These are phyloP conservation scores for Phytopythium ostracodes DNA, from an alignment of 352 stramenopile genomes.

Conservation along the genomic window DNA sequence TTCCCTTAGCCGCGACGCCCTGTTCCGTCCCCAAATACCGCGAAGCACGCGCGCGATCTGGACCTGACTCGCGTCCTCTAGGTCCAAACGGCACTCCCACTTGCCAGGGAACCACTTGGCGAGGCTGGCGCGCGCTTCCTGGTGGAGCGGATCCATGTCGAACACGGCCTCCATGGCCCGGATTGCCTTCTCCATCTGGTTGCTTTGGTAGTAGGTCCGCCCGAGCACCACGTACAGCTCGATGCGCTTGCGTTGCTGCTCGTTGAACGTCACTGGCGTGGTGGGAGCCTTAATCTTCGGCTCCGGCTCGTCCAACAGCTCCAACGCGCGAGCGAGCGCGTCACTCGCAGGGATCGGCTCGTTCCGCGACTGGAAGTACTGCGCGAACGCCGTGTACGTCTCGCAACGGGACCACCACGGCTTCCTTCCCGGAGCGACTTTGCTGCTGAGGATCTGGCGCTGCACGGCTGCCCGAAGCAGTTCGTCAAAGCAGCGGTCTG, in stretches of 20 bases:
- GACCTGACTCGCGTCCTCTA: slow-evolving; percentile 62
- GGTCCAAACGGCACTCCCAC: slow-evolving; percentile 67
- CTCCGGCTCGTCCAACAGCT: slow-evolving; percentile 31
- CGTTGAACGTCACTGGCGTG: background rate
- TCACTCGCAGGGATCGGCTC: slow-evolving; percentile 51
- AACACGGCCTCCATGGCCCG: slow-evolving; percentile 66
- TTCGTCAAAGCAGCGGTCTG: slow-evolving; percentile 48
- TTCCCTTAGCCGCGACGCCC: slow-evolving; percentile 12
- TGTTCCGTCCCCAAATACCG: slow-evolving; percentile 49
- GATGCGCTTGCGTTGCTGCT: slow-evolving; percentile 16
- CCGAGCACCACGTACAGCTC: slow-evolving; percentile 53
- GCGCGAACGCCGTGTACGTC: slow-evolving; percentile 43
- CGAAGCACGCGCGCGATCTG: slow-evolving; percentile 61
- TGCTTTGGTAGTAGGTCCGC: slow-evolving; percentile 63
- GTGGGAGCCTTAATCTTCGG: background rate
- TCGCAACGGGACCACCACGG: slow-evolving; percentile 33
- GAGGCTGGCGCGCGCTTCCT: slow-evolving; percentile 51
- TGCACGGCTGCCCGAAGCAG: slow-evolving; percentile 24
- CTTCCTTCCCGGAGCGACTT: slow-evolving; percentile 24
- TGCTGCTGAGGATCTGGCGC: slow-evolving; percentile 3
- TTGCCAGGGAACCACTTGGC: slow-evolving; percentile 62
- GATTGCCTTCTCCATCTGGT: slow-evolving; percentile 77
- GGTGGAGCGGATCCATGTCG: slow-evolving; percentile 45
- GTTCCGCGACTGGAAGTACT: slow-evolving; percentile 38
- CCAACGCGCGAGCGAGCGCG: slow-evolving; percentile 42